Evolutionary conservation across 306 rosid species (phyloP), one percentile per base, ranked within the genome.

Genomic region (Glycine soja): DNA sequence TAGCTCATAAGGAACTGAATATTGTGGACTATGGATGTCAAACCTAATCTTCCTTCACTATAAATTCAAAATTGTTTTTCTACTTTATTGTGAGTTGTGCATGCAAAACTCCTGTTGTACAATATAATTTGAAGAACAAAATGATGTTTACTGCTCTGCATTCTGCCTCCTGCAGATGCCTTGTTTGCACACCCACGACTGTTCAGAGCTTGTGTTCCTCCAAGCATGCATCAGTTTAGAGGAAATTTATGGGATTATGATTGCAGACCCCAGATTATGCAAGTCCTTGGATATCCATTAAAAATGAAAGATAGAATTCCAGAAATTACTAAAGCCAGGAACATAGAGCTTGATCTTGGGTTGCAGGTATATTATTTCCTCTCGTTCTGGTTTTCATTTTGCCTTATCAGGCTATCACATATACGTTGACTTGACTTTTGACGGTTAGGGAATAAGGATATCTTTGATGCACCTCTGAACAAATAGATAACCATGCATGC

Each of bases 161-260:
- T 77, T 81, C 91, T 93, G 97, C 92, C 97, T 84, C 97, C 97
- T 77, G 94, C 93, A 89, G 99, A 95, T 90, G 94, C 97, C 62
- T 85, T 95, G 38, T 95, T 95, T 87, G 94, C 88, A 12, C 94
- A 95, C 42, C 97, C 99, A 13, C 84, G 97, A 88, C 88, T 95
- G 82, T 95, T 95, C 72, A 89, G 97, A 86, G 99, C 97, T 40
- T 95, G 97, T 72, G 94, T 93, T 76, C 97, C 97, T 54, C 97
- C 97, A 4, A 95, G 97, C 46, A 95, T 92, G 97, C 99, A 95
- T 77, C 90, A 93, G 77, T 95, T 91, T 76, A 87, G 97, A 85
- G 97, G 97, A 81, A 95, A 90, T 80, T 70, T 93, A 80, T 95
- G 97, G 99, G 99, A 95, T 82, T 93, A 90, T 59, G 95, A 95